A percentile compares a stretch with the other conserved stretches of the same genome.
Evolutionary conservation across 73 alveolate genomes (phyloP).

Genomic region (Uronychia binucleata): DNA sequence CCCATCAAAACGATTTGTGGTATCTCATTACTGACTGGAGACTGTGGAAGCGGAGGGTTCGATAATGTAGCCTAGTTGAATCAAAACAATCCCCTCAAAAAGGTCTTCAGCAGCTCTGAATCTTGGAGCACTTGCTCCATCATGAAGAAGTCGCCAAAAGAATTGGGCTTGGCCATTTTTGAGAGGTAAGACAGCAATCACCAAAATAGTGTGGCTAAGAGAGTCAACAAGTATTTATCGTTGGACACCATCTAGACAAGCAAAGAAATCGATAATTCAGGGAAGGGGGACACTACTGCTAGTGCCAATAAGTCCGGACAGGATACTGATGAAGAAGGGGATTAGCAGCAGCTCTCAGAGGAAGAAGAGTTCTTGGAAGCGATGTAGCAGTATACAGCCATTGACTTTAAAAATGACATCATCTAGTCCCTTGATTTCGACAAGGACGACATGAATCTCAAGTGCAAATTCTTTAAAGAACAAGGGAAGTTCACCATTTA

Average conservation of each 20-base stretch:
- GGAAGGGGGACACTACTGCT: too few species aligned
- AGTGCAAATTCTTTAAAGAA: too few species aligned
- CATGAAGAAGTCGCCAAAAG: not conserved
- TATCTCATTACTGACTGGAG: too few species aligned
- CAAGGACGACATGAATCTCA: not conserved
- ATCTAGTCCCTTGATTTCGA: not conserved
- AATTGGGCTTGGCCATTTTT: not conserved
- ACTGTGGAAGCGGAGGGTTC: constrained; percentile 24
- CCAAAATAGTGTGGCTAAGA: too few species aligned
- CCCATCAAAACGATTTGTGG: constrained; percentile 1
- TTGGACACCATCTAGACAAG: too few species aligned
- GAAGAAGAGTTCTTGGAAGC: not conserved
- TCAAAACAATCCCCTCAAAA: constrained; percentile 7
- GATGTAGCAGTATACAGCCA: not conserved
- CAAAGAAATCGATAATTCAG: too few species aligned
- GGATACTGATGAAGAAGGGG: too few species aligned
- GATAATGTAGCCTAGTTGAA: not conserved
- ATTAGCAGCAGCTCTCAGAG: not conserved
- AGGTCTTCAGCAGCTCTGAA: not conserved
- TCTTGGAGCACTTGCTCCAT: not conserved
- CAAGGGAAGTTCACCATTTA: not conserved
- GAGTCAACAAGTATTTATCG: too few species aligned
- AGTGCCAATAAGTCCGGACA: too few species aligned
- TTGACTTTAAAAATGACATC: not conserved
- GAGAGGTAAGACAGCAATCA: too few species aligned